Evolutionary conservation across 441 rosid genomes (phyloP).

Genomic region (Erodium trifolium): DNA sequence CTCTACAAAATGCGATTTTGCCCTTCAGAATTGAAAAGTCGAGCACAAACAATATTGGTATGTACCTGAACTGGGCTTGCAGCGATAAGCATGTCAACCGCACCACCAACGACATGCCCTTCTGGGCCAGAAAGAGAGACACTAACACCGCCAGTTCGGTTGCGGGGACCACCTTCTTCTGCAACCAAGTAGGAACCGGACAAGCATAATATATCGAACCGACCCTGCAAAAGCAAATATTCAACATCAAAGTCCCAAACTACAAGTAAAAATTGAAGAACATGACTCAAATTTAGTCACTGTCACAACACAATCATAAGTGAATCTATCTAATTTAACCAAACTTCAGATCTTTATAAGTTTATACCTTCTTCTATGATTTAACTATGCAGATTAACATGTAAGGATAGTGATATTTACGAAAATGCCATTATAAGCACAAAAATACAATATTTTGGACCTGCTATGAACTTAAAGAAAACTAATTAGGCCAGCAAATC

Average conservation of each 20-base stretch:
- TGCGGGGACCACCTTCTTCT: conserved; percentile 71
- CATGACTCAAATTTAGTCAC: not conserved
- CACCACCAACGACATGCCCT: conserved; percentile 90
- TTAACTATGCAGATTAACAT: too few relatives aligned
- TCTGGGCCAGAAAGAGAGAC: conserved; percentile 87
- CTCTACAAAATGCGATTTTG: too few relatives aligned
- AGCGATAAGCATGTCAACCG: conserved; percentile 70
- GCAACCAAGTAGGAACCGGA: conserved; percentile 87
- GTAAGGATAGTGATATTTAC: too few relatives aligned
- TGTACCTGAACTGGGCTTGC: conserved; percentile 78
- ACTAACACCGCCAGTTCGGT: conserved; percentile 84
- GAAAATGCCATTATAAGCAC: not conserved
- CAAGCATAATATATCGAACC: conserved; percentile 85
- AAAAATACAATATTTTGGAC: not conserved
- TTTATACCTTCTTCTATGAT: too few relatives aligned
- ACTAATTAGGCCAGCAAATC: not conserved
- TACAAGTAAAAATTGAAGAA: too few relatives aligned
- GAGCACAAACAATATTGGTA: not conserved
- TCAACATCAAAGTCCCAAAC: too few relatives aligned
- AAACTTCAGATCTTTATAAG: too few relatives aligned
- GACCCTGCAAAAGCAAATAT: conserved; percentile 46
- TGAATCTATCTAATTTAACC: too few relatives aligned
- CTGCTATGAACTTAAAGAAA: not conserved
- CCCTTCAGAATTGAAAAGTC: too few relatives aligned
- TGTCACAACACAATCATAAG: not conserved